Percentiles rank a stretch among this genome's conserved stretches.
These are phyloP conservation scores for Tetrapisispora taiwanensis DNA, from an alignment of 805 yeast genomes.

Conservation along the genomic window DNA sequence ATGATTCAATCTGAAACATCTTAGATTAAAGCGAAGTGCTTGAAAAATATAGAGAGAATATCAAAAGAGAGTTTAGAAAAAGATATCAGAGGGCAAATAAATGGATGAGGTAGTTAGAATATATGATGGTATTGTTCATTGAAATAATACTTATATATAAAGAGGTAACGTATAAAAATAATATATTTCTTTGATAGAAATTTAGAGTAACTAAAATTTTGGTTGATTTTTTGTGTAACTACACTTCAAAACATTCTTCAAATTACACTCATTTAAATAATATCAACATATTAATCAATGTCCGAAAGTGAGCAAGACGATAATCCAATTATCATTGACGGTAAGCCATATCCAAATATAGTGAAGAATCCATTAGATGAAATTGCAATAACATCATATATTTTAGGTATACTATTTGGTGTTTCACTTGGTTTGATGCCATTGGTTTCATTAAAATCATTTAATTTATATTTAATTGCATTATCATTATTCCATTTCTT, in stretches of 20 bases:
- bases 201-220: no score
- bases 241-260: no score
- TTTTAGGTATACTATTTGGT: constrained; percentile 38
- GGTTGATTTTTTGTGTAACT: no score
- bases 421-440: constrained; percentile 26
- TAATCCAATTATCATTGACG: constrained; percentile 1
- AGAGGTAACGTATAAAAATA: no score
- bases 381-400: constrained; percentile 36
- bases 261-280: background rate
- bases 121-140: no score
- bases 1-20: constrained; percentile 1
- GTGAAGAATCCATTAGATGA: constrained; percentile 34
- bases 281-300: no score
- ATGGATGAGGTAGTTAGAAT: no score
- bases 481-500: constrained; percentile 63
- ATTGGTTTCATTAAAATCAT: constrained; percentile 24
- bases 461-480: constrained; percentile 41
- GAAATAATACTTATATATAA: no score
- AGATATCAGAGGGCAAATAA: no score
- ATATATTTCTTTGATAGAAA: no score
- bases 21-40: background rate
- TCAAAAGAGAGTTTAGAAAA: no score
- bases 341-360: constrained; percentile 26
- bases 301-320: constrained; percentile 1
- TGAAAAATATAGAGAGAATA: no score